Evolutionary conservation across 2,329 filamentous ascomycete genomes (phyloP).

Genomic region (Hypoxylon rubiginosum): DNA sequence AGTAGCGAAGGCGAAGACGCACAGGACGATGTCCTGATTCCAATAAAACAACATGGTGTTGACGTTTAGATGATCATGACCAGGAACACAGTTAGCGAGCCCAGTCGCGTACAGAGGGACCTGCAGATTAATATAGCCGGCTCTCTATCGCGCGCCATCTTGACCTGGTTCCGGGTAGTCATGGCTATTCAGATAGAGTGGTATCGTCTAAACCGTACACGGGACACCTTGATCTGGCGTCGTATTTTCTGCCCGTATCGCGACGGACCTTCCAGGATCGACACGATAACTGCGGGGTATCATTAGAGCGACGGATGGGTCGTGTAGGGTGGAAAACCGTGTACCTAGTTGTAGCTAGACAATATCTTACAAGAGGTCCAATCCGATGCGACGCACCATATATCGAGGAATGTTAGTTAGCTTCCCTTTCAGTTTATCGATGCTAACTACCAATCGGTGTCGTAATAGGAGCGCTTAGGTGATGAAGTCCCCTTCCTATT

Average conservation of each 20-base stretch:
- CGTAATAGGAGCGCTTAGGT: background rate
- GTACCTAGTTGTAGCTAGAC: background rate
- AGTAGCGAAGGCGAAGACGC: conserved; percentile 35
- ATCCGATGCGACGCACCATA: conserved; percentile 6
- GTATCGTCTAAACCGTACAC: conserved; percentile 17
- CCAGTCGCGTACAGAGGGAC: background rate
- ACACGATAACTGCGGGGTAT: conserved; percentile 36
- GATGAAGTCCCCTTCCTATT: background rate
- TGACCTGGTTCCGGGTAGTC: conserved; percentile 18
- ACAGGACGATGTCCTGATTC: conserved; percentile 13
- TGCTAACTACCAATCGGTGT: background rate
- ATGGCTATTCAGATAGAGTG: conserved; percentile 29
- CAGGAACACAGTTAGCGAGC: background rate
- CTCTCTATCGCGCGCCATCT: conserved; percentile 24
- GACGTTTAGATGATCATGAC: conserved; percentile 7
- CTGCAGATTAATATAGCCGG: conserved; percentile 26
- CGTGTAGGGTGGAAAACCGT: background rate
- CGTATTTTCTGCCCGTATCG: conserved; percentile 16
- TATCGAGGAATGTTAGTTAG: background rate
- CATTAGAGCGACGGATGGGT: conserved; percentile 20
- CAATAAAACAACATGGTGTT: conserved; percentile 29
- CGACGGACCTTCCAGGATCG: conserved; percentile 21
- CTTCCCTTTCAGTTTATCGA: conserved; percentile 11
- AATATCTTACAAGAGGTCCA: conserved; percentile 5
- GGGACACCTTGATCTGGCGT: conserved; percentile 28